A percentile compares a stretch with the other conserved stretches of the same genome.
These are phyloP conservation scores for Trichomonas gallinae DNA, from an alignment of 208 protist genomes.

Conservation along the genomic window DNA sequence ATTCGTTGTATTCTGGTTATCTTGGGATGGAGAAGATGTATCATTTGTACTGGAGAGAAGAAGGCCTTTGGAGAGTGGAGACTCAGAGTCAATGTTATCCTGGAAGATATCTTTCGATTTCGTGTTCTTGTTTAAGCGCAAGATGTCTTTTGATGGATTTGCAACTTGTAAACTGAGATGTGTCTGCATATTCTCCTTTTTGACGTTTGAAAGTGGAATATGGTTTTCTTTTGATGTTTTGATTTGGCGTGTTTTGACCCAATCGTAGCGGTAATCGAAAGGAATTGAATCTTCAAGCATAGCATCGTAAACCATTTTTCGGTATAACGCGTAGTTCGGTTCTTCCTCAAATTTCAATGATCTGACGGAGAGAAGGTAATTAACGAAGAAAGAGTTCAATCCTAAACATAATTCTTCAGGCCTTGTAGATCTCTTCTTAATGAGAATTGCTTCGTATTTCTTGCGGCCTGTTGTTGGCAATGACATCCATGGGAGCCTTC, in stretches of 20 bases:
- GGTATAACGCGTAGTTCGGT: neutral
- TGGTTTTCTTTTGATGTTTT: neutral
- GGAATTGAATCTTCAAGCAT: neutral
- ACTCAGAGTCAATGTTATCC: neutral
- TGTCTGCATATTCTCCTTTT: neutral
- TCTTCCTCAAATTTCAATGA: neutral
- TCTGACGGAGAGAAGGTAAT: neutral
- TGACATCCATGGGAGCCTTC: conserved; percentile 91
- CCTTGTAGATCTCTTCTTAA: neutral
- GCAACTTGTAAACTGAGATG: neutral
- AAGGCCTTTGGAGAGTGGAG: neutral
- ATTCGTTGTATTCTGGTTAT: neutral
- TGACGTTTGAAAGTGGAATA: neutral
- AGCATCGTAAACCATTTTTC: neutral
- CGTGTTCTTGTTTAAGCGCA: neutral
- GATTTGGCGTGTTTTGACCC: neutral
- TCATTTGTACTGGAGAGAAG: neutral
- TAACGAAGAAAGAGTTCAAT: neutral
- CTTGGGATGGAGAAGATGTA: neutral
- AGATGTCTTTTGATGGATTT: neutral
- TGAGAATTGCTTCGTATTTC: neutral
- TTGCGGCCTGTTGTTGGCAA: conserved; percentile 35
- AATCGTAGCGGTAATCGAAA: conserved; percentile 15
- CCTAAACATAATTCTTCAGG: neutral
- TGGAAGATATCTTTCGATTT: neutral